Conservation (phyloP, 2,329 filamentous ascomycete genomes). For the Raffaelea deltoideospora region DNA sequence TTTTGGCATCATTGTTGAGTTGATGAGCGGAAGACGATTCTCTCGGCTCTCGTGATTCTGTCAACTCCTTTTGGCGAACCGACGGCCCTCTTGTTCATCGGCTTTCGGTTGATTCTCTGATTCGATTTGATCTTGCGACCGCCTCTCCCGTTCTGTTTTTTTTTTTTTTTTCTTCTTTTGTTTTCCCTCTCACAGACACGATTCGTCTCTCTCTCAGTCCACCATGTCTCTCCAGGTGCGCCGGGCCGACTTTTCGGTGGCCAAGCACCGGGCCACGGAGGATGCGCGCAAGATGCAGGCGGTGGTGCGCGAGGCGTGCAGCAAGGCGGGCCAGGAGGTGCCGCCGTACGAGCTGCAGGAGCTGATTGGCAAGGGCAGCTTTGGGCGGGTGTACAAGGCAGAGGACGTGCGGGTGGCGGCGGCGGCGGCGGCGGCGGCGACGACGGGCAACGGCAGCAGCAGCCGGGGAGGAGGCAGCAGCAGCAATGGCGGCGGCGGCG, state of each 20-base stretch:
- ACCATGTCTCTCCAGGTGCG: neutral
- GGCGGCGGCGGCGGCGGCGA: neutral
- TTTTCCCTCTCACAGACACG: neutral
- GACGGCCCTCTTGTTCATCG: no score
- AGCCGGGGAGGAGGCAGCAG: slow-evolving; percentile 10
- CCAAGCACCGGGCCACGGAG: slow-evolving; percentile 34
- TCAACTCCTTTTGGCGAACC: no score
- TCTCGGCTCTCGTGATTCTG: no score
- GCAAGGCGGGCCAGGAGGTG: slow-evolving; percentile 35
- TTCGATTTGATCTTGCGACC: no score
- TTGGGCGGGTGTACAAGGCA: slow-evolving; percentile 53
- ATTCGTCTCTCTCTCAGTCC: neutral
- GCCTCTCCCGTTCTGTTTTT: no score
- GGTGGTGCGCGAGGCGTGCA: slow-evolving; percentile 40
- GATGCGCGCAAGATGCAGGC: slow-evolving; percentile 51
- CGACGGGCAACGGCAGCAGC: no score
- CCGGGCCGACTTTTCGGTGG: neutral
- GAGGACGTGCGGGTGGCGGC: slow-evolving; percentile 19
- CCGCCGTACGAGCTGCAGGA: slow-evolving; percentile 49
- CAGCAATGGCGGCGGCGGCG: no score
- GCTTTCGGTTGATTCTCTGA: no score
- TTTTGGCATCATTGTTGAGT: no score
- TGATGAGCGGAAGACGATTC: no score
- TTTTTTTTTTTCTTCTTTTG: no score
- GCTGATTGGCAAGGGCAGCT: slow-evolving; percentile 54